A percentile compares a stretch with the other conserved stretches of the same genome.
These are phyloP conservation scores for Phialemoniopsis sp. DNA, from an alignment of 2,329 filamentous ascomycete genomes.

Conservation along the genomic window DNA sequence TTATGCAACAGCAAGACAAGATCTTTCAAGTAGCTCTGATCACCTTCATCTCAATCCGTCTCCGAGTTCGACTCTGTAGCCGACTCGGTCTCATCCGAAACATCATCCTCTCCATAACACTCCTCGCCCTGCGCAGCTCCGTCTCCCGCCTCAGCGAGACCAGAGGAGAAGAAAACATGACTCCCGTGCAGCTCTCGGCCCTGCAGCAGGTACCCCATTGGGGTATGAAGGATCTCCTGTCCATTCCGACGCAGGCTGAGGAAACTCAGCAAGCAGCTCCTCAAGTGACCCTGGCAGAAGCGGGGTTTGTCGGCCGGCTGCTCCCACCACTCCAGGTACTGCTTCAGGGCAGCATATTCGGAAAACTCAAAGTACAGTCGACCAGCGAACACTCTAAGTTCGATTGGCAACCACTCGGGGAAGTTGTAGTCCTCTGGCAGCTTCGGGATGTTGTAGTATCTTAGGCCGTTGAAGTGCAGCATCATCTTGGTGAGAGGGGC, in stretches of 20 bases:
- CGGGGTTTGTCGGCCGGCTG: conserved; percentile 2
- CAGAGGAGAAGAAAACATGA: conserved; percentile 57
- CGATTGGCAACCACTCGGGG: conserved; percentile 49
- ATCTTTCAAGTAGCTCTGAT: too few species aligned
- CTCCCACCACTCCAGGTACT: conserved; percentile 22
- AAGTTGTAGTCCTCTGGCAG: conserved; percentile 32
- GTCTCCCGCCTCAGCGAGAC: too few species aligned
- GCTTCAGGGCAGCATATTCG: conserved; percentile 33
- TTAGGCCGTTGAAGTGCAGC: conserved; percentile 51
- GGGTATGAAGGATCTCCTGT: conserved; percentile 53
- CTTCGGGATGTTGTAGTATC: conserved; percentile 46
- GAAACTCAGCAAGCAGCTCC: conserved; percentile 57
- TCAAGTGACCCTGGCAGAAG: conserved; percentile 34
- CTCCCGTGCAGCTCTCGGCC: conserved; percentile 40
- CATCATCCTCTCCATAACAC: too few species aligned
- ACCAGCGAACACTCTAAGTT: conserved; percentile 58
- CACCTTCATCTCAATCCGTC: too few species aligned
- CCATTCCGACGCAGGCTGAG: conserved; percentile 46
- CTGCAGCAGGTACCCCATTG: conserved; percentile 53
- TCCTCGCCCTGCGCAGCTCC: too few species aligned
- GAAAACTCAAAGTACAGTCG: conserved; percentile 53
- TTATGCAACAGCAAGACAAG: too few species aligned
- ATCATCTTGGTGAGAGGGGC: conserved; percentile 57
- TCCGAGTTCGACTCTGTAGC: too few species aligned
- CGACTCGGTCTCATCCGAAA: too few species aligned